Conservation (phyloP, 768 basidiomycete genomes). For the Leccinum variicolor region DNA sequence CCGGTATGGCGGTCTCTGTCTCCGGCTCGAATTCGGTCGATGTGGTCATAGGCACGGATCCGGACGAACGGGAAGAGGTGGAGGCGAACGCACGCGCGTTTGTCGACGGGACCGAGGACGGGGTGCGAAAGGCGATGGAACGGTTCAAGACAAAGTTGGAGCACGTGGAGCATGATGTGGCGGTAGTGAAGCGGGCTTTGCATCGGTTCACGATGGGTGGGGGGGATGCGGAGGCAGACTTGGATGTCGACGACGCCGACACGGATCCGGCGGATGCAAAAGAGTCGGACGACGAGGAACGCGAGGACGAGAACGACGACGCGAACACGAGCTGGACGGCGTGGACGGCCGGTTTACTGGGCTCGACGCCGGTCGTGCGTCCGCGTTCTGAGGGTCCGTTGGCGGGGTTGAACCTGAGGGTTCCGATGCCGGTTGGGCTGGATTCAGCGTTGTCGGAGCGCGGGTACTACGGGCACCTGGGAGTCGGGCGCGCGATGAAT, state of each 20-base stretch:
- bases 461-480: constrained; percentile 14
- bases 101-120: constrained; percentile 19
- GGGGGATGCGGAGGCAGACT: neutral
- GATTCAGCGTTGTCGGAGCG: neutral
- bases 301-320: neutral
- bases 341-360: constrained; percentile 59
- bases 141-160: constrained; percentile 59
- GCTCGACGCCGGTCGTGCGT: constrained; percentile 10
- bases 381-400: constrained; percentile 31
- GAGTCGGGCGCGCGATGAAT: constrained; percentile 13
- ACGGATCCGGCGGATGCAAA: neutral
- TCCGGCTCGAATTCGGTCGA: neutral
- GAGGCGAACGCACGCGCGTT: constrained; percentile 48
- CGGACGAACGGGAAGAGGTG: constrained; percentile 34
- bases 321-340: constrained; percentile 34
- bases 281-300: neutral
- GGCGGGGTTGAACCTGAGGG: constrained; percentile 45
- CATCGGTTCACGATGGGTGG: constrained; percentile 37
- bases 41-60: neutral
- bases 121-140: constrained; percentile 37
- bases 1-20: constrained; percentile 34
- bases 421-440: constrained; percentile 49
- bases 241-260: neutral
- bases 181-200: constrained; percentile 56
- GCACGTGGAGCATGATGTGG: constrained; percentile 76